Evolutionary conservation across 1,139 yeast species (phyloP).

Genomic region (Sugiyamaella xylanicola): DNA sequence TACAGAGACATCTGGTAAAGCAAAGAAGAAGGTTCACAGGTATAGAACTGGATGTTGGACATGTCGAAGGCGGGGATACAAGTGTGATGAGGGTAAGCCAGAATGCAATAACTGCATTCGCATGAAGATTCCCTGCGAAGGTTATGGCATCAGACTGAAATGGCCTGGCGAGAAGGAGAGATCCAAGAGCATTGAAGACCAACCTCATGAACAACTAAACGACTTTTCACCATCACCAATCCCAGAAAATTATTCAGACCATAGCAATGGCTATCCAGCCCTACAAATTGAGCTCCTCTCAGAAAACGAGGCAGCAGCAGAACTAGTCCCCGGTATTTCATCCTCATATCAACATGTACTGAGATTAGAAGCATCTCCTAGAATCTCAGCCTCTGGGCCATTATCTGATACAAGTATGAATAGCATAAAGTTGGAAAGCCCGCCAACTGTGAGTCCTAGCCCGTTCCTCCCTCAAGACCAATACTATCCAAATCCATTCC

Average conservation of each 20-base stretch:
- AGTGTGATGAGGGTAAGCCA: constrained; percentile 80
- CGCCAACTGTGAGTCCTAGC: constrained; percentile 13
- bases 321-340: constrained; percentile 20
- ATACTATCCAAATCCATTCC: constrained; percentile 3
- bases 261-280: neutral
- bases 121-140: constrained; percentile 34
- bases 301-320: constrained; percentile 16
- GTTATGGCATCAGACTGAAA: constrained; percentile 37
- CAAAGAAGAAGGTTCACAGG: constrained; percentile 34
- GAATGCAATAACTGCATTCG: constrained; percentile 32
- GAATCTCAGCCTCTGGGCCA: constrained; percentile 13
- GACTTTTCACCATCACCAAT: constrained; percentile 9
- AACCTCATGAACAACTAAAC: constrained; percentile 5
- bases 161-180: constrained; percentile 34
- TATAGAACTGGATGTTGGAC: constrained; percentile 63
- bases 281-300: constrained; percentile 14
- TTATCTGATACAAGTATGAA: constrained; percentile 12
- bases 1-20: constrained; percentile 9
- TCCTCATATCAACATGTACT: constrained; percentile 22
- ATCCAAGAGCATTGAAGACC: constrained; percentile 14
- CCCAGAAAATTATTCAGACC: neutral
- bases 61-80: constrained; percentile 77
- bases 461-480: constrained; percentile 8
- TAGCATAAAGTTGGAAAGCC: constrained; percentile 10
- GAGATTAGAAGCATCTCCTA: constrained; percentile 18